Evolutionary conservation across 805 yeast species (phyloP).

Genomic region (Hanseniaspora meyeri): DNA sequence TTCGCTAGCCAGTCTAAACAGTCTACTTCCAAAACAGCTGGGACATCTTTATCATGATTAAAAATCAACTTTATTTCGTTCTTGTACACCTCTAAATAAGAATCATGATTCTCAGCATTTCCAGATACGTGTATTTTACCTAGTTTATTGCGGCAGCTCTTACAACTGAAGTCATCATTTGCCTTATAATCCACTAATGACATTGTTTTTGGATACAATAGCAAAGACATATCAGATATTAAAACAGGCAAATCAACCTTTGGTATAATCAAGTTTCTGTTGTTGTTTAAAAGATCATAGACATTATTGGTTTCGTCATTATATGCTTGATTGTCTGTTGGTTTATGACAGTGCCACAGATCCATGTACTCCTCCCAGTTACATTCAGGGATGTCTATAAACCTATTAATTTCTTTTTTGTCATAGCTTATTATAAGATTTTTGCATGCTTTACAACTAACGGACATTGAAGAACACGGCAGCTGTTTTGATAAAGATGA

Average conservation of each 20-base stretch:
- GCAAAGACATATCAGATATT: conserved; percentile 22
- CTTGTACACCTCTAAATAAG: background rate
- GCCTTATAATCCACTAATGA: background rate
- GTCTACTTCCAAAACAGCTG: background rate
- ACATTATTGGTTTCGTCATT: conserved; percentile 16
- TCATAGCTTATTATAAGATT: conserved; percentile 6
- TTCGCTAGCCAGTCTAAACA: background rate
- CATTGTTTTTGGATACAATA: conserved; percentile 2
- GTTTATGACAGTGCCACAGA: conserved; percentile 94
- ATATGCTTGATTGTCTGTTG: conserved; percentile 29
- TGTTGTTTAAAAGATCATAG: conserved; percentile 15
- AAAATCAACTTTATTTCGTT: background rate
- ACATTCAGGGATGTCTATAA: conserved; percentile 72
- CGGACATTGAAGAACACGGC: conserved; percentile 14
- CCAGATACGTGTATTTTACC: conserved; percentile 16
- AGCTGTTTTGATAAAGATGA: background rate
- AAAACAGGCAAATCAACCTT: conserved; percentile 19
- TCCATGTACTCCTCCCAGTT: conserved; percentile 93
- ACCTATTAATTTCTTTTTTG: conserved; percentile 16
- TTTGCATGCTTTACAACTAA: conserved; percentile 18
- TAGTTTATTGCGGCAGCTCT: conserved; percentile 16
- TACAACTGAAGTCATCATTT: conserved; percentile 16
- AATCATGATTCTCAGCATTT: background rate
- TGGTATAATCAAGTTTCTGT: conserved; percentile 18
- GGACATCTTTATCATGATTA: background rate